Evolutionary conservation across 2,329 filamentous ascomycete genomes (phyloP).

Genomic region (Aureobasidium melanogenum): DNA sequence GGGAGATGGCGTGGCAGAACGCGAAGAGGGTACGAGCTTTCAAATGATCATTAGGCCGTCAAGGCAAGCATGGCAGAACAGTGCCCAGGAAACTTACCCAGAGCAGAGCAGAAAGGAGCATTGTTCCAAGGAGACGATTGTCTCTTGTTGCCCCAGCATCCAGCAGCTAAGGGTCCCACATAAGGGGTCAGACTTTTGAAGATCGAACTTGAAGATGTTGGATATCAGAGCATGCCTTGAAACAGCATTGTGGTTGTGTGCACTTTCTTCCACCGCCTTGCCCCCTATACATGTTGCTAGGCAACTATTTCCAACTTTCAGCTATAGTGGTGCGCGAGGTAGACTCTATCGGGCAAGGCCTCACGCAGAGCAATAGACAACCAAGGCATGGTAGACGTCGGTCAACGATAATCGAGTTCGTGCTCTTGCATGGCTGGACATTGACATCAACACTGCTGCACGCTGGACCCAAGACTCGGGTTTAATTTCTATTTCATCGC

Average conservation of each 20-base stretch:
- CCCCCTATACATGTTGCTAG: not conserved
- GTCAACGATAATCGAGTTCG: not conserved
- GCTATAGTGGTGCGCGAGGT: not conserved
- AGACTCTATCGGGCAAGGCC: not conserved
- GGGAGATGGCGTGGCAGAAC: not conserved
- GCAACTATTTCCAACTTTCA: not conserved
- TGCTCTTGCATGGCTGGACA: not conserved
- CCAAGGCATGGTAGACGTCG: not conserved
- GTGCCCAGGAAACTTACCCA: not conserved
- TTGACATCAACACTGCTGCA: not conserved
- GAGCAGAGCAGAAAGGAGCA: not conserved
- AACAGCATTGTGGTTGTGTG: not conserved
- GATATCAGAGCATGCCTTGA: not conserved
- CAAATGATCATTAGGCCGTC: not conserved
- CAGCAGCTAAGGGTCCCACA: not conserved
- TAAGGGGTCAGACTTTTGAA: not conserved
- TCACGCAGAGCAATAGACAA: not conserved
- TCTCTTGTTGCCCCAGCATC: slow-evolving; percentile 2
- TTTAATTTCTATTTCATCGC: not conserved
- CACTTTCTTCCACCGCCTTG: not conserved
- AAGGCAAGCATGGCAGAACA: not conserved
- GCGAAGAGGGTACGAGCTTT: not conserved
- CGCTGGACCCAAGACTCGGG: not conserved
- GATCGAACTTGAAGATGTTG: not conserved
- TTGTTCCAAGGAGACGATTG: not conserved